Evolutionary conservation across 1,284 basidiomycete species (phyloP), one percentile per base, ranked within the genome.

Genomic region (Leccinum ponderosum): DNA sequence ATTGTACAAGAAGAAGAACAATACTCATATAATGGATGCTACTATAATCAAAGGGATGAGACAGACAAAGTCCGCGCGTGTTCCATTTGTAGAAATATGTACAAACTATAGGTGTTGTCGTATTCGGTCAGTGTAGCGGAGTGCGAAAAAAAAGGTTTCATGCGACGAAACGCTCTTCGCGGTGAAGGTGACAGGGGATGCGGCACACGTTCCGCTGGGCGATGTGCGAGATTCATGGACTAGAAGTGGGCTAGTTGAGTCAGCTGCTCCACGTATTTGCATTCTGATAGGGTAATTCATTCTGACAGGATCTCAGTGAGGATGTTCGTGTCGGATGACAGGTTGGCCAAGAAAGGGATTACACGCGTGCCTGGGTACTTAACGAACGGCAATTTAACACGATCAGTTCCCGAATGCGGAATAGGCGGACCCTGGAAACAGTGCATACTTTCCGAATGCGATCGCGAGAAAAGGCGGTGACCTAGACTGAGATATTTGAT

Each of bases 401-500:
- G 69, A 72, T 70, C 64, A n/a, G 8, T 56, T 37, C 35, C 74
- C 58, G 8, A 60, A 75, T 70, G 53, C 47, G 52, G 71, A 59
- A 69, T 63, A 63, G 64, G 64, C 64, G 72, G 70, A 73, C 73
- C 74, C 73, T 75, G 65, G 73, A 73, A 59, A 73, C 74, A 72
- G 62, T 58, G 29, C 56, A 62, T 55, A 54, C 44, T 68, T 60
- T 67, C 63, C 63, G 48, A 65, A 59, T 58, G 59, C 62, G 60
- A 71, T 72, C 70, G 63, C 67, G 66, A 68, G 63, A 73, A 70
- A 65, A 59, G 50, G 48, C 35, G 64, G 61, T 63, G 64, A 60
- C 50, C 67, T 68, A 63, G 72, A 69, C 70, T 73, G 69, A 71
- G 63, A 72, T 64, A 65, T 64, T 60, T 62, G 60, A 68, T 68